phyloP scores from a whole-genome alignment of 2,329 filamentous ascomycete genomes.

The Ceratocystis huliohia region DNA sequence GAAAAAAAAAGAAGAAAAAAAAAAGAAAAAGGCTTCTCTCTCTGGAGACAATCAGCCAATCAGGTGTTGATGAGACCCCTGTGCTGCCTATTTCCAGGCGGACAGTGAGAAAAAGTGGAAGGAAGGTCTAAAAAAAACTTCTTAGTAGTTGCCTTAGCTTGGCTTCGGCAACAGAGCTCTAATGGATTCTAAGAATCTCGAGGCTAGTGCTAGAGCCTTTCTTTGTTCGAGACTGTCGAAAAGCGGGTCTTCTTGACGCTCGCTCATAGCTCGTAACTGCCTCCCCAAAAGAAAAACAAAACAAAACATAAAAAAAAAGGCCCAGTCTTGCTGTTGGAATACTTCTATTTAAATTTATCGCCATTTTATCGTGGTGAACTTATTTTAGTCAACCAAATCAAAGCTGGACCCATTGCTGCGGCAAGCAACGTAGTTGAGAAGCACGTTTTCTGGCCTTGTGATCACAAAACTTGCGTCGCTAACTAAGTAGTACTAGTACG shows the following conservation, averaged over 20 bases:
- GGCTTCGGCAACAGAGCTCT: constrained; percentile 1
- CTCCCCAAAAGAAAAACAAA: not conserved
- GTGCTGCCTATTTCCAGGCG: not conserved
- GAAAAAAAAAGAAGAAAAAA: not conserved
- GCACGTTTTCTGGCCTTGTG: constrained; percentile 8
- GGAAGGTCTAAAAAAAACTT: not conserved
- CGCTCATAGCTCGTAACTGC: not conserved
- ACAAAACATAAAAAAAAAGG: not conserved
- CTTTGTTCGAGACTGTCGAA: not conserved
- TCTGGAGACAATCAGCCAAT: not conserved
- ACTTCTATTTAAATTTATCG: not conserved
- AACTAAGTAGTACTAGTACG: constrained; percentile 4
- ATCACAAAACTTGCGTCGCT: constrained; percentile 2
- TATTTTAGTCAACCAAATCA: not conserved
- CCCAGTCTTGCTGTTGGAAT: not conserved
- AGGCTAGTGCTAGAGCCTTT: constrained; percentile 1
- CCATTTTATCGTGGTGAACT: not conserved
- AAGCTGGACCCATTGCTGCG: not conserved
- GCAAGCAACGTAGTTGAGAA: not conserved
- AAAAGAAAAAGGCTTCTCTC: not conserved
- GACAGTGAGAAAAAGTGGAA: not conserved
- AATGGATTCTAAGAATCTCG: not conserved
- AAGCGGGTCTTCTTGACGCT: not conserved
- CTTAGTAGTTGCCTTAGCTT: not conserved
- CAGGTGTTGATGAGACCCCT: not conserved